Evolutionary conservation across 331 rosid genomes (phyloP).

Genomic region (Rosa hybrid): DNA sequence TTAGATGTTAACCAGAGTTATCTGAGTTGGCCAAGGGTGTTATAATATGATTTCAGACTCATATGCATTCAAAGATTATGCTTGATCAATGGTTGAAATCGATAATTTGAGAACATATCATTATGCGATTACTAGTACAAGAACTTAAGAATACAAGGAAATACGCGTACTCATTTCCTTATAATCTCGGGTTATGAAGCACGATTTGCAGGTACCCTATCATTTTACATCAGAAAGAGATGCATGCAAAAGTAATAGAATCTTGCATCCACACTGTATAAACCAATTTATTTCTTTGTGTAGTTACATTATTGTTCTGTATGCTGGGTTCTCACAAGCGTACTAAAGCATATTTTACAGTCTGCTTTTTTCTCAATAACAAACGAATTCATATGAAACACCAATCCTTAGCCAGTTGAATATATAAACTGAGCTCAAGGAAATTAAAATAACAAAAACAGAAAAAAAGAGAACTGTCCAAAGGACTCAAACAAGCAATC

Average conservation of each 20-base stretch:
- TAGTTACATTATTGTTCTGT: constrained; percentile 27
- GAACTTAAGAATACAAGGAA: neutral
- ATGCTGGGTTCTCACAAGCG: constrained; percentile 25
- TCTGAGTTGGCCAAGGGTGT: neutral
- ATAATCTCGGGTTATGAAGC: neutral
- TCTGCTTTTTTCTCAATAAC: constrained; percentile 32
- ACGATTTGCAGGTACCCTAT: neutral
- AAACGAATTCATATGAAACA: constrained; percentile 36
- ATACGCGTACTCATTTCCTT: neutral
- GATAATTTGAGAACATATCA: neutral
- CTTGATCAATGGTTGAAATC: neutral
- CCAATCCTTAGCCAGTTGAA: constrained; percentile 39
- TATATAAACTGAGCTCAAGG: constrained; percentile 34
- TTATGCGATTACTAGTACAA: neutral
- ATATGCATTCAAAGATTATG: neutral
- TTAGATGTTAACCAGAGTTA: neutral
- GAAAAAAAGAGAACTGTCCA: constrained; percentile 7
- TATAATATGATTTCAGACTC: neutral
- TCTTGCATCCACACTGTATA: constrained; percentile 19
- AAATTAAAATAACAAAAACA: neutral
- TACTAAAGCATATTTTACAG: constrained; percentile 19
- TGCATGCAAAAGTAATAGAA: neutral
- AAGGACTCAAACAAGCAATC: neutral
- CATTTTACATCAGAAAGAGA: neutral
- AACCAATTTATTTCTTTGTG: constrained; percentile 36